Evolutionary conservation across 2,329 filamentous ascomycete species (phyloP).

Genomic region (Colletotrichum australisinense): DNA sequence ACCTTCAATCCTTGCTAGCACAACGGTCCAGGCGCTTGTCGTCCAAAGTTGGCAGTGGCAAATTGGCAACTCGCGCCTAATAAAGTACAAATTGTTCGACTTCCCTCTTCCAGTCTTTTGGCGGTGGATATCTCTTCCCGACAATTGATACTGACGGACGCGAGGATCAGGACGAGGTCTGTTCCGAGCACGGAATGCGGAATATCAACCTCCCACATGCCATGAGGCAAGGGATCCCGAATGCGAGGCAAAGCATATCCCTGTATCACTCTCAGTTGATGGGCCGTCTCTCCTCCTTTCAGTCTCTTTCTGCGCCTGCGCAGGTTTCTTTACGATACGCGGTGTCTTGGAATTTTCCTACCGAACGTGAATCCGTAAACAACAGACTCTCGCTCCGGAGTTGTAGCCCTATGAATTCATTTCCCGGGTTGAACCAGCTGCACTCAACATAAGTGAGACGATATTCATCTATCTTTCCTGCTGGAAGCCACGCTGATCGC

Average conservation of each 20-base stretch:
- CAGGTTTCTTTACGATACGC: neutral
- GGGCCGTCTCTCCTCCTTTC: neutral
- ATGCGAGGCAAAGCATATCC: neutral
- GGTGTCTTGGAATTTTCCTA: neutral
- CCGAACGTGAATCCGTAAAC: neutral
- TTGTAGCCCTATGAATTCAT: constrained; percentile 13
- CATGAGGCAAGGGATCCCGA: constrained; percentile 11
- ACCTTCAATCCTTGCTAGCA: neutral
- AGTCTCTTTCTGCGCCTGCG: neutral
- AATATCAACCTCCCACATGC: constrained; percentile 15
- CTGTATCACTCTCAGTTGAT: neutral
- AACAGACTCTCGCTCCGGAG: neutral
- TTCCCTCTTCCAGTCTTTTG: neutral
- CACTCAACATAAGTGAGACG: constrained; percentile 24
- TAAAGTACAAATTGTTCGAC: neutral
- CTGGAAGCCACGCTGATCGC: constrained; percentile 6
- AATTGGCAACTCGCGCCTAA: constrained; percentile 10
- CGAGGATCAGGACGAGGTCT: neutral
- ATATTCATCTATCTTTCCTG: neutral
- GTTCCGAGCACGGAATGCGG: constrained; percentile 5
- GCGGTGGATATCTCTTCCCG: neutral
- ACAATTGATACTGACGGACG: neutral
- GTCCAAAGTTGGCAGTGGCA: constrained; percentile 3
- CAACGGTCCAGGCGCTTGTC: constrained; percentile 5
- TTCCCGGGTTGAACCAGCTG: neutral